Percentiles rank a stretch among this genome's conserved stretches.
phyloP scores from a whole-genome alignment of 2,329 filamentous ascomycete genomes.

The Exophiala lecanii-corni region DNA sequence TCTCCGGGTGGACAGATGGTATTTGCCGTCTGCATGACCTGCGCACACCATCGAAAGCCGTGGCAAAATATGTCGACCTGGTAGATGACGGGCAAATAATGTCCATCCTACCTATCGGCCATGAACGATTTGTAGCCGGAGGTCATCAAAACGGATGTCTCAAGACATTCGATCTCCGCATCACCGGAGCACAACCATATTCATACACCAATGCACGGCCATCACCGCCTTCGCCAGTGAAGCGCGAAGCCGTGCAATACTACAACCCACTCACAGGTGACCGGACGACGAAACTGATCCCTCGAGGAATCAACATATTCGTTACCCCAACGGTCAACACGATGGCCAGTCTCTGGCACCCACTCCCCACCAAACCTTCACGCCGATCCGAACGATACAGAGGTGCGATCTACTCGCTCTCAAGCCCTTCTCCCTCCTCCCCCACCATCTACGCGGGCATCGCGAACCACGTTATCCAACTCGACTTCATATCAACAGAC shows the following conservation, averaged over 20 bases:
- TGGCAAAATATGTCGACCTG: slow-evolving; percentile 50
- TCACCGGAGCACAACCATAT: slow-evolving; percentile 41
- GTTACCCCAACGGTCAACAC: slow-evolving; percentile 31
- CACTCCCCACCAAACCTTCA: slow-evolving; percentile 13
- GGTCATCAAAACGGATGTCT: slow-evolving; percentile 54
- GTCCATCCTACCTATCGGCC: slow-evolving; percentile 53
- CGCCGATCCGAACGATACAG: slow-evolving; percentile 32
- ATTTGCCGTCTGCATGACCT: slow-evolving; percentile 57
- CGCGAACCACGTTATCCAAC: slow-evolving; percentile 38
- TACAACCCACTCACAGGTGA: neutral
- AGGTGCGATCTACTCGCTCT: slow-evolving; percentile 43
- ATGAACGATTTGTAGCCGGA: slow-evolving; percentile 54
- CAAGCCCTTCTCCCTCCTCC: slow-evolving; percentile 41
- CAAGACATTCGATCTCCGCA: slow-evolving; percentile 59
- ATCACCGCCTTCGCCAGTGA: neutral
- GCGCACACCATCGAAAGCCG: slow-evolving; percentile 46
- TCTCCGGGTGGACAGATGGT: slow-evolving; percentile 58
- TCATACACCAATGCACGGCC: slow-evolving; percentile 21
- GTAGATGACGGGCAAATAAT: slow-evolving; percentile 57
- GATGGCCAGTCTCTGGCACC: slow-evolving; percentile 18
- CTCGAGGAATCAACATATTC: slow-evolving; percentile 41
- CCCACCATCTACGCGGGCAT: slow-evolving; percentile 44
- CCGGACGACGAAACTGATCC: neutral
- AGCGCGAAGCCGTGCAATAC: neutral
- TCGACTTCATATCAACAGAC: slow-evolving; percentile 43